Evolutionary conservation across 768 basidiomycete genomes (phyloP).

Genomic region (Lactifluus volemus): DNA sequence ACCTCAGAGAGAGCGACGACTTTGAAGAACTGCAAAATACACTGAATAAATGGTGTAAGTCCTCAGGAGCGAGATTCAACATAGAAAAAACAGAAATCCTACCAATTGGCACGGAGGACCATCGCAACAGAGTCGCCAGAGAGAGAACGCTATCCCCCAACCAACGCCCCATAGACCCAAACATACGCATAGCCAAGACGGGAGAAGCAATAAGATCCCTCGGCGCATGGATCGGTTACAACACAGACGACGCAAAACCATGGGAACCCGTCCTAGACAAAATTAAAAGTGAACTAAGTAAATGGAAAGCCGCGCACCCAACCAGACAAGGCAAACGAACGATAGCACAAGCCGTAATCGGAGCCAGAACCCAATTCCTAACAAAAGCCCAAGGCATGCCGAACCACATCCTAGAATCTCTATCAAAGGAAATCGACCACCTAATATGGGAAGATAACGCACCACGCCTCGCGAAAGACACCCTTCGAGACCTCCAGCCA

Average conservation of each 20-base stretch:
- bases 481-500: background rate
- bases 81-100: background rate
- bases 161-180: too few relatives aligned
- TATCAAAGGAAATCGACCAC: background rate
- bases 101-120: background rate
- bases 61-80: background rate
- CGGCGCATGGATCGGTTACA: too few relatives aligned
- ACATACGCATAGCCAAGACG: too few relatives aligned
- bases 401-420: background rate
- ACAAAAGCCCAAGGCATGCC: background rate
- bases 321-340: too few relatives aligned
- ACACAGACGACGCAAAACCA: too few relatives aligned
- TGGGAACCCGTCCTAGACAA: too few relatives aligned
- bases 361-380: background rate
- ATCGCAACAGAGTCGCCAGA: too few relatives aligned
- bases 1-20: background rate
- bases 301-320: too few relatives aligned
- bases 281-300: too few relatives aligned
- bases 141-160: too few relatives aligned
- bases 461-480: background rate
- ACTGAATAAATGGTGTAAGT: background rate
- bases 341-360: background rate
- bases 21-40: background rate
- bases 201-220: too few relatives aligned
- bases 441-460: conserved; percentile 20